phyloP scores from a whole-genome alignment of 192 early-diverging fungal genomes.

The Gaertneriomyces sp. region DNA sequence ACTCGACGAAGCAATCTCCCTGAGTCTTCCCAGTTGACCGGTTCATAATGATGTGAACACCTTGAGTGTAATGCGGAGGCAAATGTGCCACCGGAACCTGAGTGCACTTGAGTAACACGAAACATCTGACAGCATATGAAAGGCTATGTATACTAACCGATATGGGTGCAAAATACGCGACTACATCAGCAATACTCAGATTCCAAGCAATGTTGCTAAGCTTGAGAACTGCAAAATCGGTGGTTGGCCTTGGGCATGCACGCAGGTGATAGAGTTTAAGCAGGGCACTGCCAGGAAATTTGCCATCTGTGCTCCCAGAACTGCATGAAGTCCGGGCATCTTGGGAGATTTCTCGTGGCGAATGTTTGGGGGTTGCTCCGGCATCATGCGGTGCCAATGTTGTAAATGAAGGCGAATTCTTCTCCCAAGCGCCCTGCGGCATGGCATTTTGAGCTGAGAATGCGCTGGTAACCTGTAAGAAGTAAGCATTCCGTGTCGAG shows the following conservation, averaged over 20 bases:
- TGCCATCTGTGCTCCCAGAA: no score
- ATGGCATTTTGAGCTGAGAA: no score
- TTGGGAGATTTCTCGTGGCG: no score
- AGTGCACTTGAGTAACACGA: slow-evolving; percentile 6
- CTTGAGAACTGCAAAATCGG: slow-evolving; percentile 32
- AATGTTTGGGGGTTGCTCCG: no score
- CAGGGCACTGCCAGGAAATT: slow-evolving; percentile 9
- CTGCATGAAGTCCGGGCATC: no score
- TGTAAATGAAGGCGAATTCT: no score
- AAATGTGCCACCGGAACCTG: slow-evolving; percentile 37
- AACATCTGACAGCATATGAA: background rate
- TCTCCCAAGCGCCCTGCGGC: no score
- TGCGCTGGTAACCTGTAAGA: no score
- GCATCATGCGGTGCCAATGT: no score
- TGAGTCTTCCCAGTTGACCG: slow-evolving; percentile 68
- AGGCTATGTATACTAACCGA: slow-evolving; percentile 9
- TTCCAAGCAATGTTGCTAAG: slow-evolving; percentile 39
- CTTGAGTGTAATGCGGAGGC: slow-evolving; percentile 36
- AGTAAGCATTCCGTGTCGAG: no score
- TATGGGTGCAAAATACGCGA: slow-evolving; percentile 28
- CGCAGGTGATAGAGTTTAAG: slow-evolving; percentile 20
- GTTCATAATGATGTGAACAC: slow-evolving; percentile 55
- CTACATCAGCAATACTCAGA: slow-evolving; percentile 31
- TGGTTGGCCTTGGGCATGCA: slow-evolving; percentile 23
- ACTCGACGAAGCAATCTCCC: slow-evolving; percentile 65